Evolutionary conservation across 129 eudicot species (phyloP), one percentile per base, ranked within the genome.

Genomic region (Smallanthus sonchifolius): DNA sequence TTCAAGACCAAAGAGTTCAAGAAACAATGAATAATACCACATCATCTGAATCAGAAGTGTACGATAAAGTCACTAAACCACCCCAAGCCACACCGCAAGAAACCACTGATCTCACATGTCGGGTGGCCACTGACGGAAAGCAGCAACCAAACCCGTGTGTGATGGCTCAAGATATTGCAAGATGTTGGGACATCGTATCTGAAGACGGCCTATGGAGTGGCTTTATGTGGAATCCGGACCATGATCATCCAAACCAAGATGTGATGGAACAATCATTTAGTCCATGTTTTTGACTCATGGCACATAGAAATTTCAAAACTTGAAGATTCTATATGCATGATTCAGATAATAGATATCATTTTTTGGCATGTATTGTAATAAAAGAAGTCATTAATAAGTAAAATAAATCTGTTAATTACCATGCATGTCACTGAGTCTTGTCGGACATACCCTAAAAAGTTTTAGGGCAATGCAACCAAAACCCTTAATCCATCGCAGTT

Each of bases 191-290:
- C 34, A 79, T 60, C 0, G 69, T 69, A 37, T n/a, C 75, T 10
- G 82, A 84, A 20, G 88, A 81, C 52, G 70, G 78, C 36, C 56
- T 81, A 52, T 87, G 88, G 88, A 82, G 87, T 73, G 54, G 83
- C 19, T 80, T 79, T 51, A 39, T 84, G 20, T 84, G 88, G 92
- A 84, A 84, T 67, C 54, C 40, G 7, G 86, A 74, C n/a, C 79
- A 35, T 64, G 78, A 64, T 72, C 32, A 52, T 42, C 77, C 77
- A 63, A 78, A 54, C 47, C 69, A 72, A 72, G 60, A 42, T 65
- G 60, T 52, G 30, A 43, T 72, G 17, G 78, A 79, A 64, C 83
- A 79, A 54, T 65, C 78, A 34, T 64, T 68, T 56, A 69, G 47
- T 77, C 57, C 81, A 56, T 77, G 81, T 56, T 77, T 30, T 56